These are phyloP conservation scores for Apiospora saccharicola DNA, from an alignment of 2,329 filamentous ascomycete species.

Conservation along the genomic window DNA sequence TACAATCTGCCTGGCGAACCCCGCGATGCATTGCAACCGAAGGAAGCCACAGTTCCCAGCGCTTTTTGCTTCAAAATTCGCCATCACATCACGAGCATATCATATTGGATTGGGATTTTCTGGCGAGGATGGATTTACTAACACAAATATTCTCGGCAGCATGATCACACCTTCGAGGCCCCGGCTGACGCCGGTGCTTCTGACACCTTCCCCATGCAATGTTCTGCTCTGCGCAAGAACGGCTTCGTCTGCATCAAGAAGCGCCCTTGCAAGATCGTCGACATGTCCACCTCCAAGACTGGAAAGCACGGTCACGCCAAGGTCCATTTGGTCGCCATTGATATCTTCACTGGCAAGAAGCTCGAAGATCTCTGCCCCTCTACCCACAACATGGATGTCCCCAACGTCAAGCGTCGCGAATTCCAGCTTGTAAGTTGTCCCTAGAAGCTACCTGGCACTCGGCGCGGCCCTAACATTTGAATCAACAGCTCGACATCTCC, in stretches of 20 bases:
- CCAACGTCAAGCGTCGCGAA: slow-evolving; percentile 88
- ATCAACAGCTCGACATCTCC: slow-evolving; percentile 81
- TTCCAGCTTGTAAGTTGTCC: slow-evolving; percentile 84
- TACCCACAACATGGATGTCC: slow-evolving; percentile 98
- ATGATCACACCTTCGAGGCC: slow-evolving; percentile 82
- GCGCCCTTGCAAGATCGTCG: slow-evolving; percentile 99
- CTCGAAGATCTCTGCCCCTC: slow-evolving; percentile 98
- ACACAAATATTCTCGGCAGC: slow-evolving; percentile 50
- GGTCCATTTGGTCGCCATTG: slow-evolving; percentile 96
- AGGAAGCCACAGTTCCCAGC: background rate
- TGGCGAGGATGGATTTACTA: slow-evolving; percentile 24
- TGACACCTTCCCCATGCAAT: slow-evolving; percentile 95
- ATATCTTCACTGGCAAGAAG: slow-evolving; percentile 99
- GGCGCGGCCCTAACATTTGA: slow-evolving; percentile 3
- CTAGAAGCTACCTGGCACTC: background rate
- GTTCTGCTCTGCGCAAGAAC: slow-evolving; percentile 99
- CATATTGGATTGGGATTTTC: background rate
- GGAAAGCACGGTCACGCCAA: slow-evolving; percentile 99
- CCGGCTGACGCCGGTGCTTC: slow-evolving; percentile 92
- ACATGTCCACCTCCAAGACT: slow-evolving; percentile 99
- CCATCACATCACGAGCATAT: background rate
- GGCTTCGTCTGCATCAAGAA: slow-evolving; percentile 98
- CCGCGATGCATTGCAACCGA: slow-evolving; percentile 26
- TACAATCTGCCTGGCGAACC: slow-evolving; percentile 25
- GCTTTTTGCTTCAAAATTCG: background rate